Evolutionary conservation across 2,329 filamentous ascomycete species (phyloP).

Genomic region (Fusarium citri): DNA sequence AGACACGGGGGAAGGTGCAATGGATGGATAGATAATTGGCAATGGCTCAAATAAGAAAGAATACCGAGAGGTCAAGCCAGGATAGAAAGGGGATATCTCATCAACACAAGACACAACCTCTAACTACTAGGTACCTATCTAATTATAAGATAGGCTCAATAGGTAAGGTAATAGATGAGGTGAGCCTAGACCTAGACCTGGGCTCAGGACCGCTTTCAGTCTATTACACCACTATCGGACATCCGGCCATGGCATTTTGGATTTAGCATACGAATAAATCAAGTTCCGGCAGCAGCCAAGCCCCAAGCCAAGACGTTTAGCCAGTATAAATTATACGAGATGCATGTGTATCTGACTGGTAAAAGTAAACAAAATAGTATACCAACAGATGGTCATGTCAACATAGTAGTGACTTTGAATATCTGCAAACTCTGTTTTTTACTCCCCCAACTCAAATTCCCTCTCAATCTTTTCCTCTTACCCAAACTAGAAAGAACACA

Average conservation of each 20-base stretch:
- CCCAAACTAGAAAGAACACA: constrained; percentile 23
- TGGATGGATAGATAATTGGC: constrained; percentile 21
- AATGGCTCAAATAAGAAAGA: constrained; percentile 40
- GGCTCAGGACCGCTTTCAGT: constrained; percentile 17
- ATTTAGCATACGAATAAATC: constrained; percentile 31
- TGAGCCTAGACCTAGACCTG: constrained; percentile 8
- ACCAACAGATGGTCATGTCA: no score
- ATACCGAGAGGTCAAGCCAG: constrained; percentile 23
- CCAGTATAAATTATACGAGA: constrained; percentile 5
- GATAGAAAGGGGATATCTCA: constrained; percentile 22
- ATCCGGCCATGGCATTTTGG: constrained; percentile 20
- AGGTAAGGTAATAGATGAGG: neutral
- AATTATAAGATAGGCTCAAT: neutral
- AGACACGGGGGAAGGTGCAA: constrained; percentile 22
- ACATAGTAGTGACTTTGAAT: neutral
- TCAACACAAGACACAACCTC: constrained; percentile 21
- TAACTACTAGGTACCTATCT: neutral
- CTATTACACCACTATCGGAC: constrained; percentile 37
- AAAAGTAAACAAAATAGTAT: neutral
- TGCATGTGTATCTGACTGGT: neutral
- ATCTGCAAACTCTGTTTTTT: neutral
- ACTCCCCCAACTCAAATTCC: neutral
- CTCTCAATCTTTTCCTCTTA: constrained; percentile 15
- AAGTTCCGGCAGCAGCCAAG: constrained; percentile 24
- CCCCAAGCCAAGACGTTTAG: constrained; percentile 23